Conservation (phyloP, 805 yeast species). For the Lipomyces kockii region DNA sequence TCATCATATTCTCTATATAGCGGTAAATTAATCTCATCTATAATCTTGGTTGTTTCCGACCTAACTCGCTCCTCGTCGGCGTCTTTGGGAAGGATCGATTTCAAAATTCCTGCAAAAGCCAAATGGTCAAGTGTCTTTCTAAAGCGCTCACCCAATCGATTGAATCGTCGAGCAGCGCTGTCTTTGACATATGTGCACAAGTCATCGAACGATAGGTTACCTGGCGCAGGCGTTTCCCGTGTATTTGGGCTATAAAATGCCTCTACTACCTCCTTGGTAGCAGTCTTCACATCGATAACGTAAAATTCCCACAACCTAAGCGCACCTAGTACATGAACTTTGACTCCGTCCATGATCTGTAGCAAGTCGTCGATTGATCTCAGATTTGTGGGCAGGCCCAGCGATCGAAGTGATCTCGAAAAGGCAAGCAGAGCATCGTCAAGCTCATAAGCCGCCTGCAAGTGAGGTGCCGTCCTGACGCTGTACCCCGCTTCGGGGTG, state of each 20-base stretch:
- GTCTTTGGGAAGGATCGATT: constrained; percentile 45
- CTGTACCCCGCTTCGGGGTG: constrained; percentile 94
- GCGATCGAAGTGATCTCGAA: constrained; percentile 59
- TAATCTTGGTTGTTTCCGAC: constrained; percentile 42
- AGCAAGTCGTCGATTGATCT: constrained; percentile 59
- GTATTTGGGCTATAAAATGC: constrained; percentile 27
- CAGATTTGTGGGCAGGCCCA: constrained; percentile 67
- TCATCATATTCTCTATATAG: constrained; percentile 75
- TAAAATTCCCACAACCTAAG: constrained; percentile 88
- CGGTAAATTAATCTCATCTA: constrained; percentile 79
- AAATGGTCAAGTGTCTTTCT: constrained; percentile 58
- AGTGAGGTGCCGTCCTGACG: constrained; percentile 84
- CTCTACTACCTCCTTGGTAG: constrained; percentile 46
- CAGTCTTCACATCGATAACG: constrained; percentile 61
- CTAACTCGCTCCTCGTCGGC: constrained; percentile 45
- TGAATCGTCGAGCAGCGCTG: constrained; percentile 39
- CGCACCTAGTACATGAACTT: constrained; percentile 65
- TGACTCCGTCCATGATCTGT: constrained; percentile 67
- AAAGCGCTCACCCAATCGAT: constrained; percentile 56
- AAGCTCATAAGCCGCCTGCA: constrained; percentile 79
- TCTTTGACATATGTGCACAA: constrained; percentile 27
- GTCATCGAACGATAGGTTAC: constrained; percentile 31
- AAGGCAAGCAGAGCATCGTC: constrained; percentile 71
- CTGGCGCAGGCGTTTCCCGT: constrained; percentile 29
- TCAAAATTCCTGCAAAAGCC: constrained; percentile 59